Base-by-base conservation (phyloP, 441 rosid species). In the Jatropha podagrica region DNA sequence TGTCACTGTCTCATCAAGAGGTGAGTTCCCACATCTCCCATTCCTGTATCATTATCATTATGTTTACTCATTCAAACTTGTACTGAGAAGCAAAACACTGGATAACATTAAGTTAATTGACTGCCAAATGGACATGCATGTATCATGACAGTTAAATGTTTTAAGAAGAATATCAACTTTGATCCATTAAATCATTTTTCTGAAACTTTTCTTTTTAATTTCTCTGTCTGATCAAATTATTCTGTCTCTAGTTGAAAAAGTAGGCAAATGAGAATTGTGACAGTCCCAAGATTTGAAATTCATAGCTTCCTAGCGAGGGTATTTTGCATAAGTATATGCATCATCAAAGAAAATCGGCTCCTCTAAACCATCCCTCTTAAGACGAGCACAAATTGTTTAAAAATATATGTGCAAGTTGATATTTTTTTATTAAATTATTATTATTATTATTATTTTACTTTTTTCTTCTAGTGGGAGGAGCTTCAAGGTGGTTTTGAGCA, bases 1-100 rank as follows among this genome's bases (percentile, higher is more conserved):
- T 90, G 68, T 89, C 97, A 20, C 78, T 93, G 83, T 88, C 96
- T 65, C 78, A 73, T 87, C 98, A 85, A 88, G 92, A 92, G 94
- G 98, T 89, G 49, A 67, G 88, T 80, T 76, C 59, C 59, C 32
- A 77, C 11, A 64, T 76, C 42, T 37, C n/a, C 54, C 40, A 41
- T 23, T 38, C 55, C 64, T 61, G 74, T 26, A 20, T 58, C 37
- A n/a, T 48, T 26, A 20, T 58, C 37, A n/a, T 48, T 23, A 20
- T 51, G 11, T n/a, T 32, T 37, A 7, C 48, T 5, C 3, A 58
- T 67, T 8, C n/a, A 20, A 11, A 40, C 12, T 5, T 15, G 6
- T 42, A 13, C 18, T 74, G 49, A 52, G 17, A 11, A 27, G 37
- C 13, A 60, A 61, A 60, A 46, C 12, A 46, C 2, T 20, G 23